These are phyloP conservation scores for Carex parvula DNA, from an alignment of 176 grass and related monocot genomes.

Conservation along the genomic window DNA sequence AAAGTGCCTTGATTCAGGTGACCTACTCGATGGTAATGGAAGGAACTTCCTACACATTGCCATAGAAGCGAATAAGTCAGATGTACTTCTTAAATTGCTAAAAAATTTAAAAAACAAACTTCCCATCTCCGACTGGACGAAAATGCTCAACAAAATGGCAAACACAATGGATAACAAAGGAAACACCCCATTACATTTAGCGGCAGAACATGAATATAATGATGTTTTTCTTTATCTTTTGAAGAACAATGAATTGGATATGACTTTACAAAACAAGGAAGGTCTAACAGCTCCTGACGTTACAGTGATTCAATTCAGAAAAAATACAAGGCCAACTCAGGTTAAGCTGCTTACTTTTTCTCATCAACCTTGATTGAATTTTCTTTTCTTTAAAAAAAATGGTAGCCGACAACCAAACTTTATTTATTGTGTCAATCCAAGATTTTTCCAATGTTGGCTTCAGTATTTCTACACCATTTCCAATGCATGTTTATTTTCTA, in stretches of 20 bases:
- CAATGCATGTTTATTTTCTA: no score
- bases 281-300: conserved; percentile 1
- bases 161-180: conserved; percentile 13
- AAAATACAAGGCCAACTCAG: no score
- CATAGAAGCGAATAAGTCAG: no score
- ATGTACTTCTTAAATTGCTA: no score
- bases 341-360: not conserved
- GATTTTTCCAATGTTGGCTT: no score
- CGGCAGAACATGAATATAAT: not conserved
- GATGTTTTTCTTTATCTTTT: not conserved
- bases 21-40: not conserved
- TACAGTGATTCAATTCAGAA: no score
- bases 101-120: no score
- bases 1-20: not conserved
- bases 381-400: not conserved
- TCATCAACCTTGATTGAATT: not conserved
- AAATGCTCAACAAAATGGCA: not conserved
- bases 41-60: conserved; percentile 15
- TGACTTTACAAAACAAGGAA: not conserved
- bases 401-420: not conserved
- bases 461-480: no score
- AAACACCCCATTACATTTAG: conserved; percentile 24
- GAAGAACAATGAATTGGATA: not conserved
- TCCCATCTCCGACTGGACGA: not conserved
- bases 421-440: not conserved